phyloP scores from a whole-genome alignment of 495 filamentous ascomycete species.

The Annulohypoxylon bovei region DNA sequence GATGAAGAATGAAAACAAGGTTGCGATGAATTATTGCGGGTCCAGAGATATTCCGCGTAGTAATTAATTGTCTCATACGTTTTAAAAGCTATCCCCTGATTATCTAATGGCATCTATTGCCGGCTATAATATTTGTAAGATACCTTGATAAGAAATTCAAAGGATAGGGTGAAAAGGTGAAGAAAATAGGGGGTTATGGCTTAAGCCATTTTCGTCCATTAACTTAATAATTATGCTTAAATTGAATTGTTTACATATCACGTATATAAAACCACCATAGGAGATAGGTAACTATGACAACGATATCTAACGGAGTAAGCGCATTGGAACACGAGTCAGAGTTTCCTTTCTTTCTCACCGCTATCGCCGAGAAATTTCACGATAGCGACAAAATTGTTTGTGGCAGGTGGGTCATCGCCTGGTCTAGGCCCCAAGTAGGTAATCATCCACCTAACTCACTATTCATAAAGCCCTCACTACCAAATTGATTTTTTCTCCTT shows the following conservation, averaged over 20 bases:
- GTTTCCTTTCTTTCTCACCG: slow-evolving; percentile 1
- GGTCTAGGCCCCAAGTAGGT: slow-evolving; percentile 25
- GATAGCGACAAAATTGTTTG: slow-evolving; percentile 30
- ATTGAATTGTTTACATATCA: neutral
- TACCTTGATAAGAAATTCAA: no score
- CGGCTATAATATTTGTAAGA: no score
- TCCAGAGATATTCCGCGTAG: neutral
- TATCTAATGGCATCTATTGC: no score
- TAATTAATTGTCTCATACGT: no score
- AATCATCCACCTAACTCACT: slow-evolving; percentile 15
- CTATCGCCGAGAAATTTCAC: slow-evolving; percentile 35
- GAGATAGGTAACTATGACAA: neutral
- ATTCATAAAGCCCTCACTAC: slow-evolving; percentile 20
- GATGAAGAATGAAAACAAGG: neutral
- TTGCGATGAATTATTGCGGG: neutral
- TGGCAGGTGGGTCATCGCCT: slow-evolving; percentile 26
- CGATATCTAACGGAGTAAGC: slow-evolving; percentile 27
- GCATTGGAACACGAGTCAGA: slow-evolving; percentile 29
- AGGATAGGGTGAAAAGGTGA: no score
- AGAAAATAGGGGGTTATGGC: neutral
- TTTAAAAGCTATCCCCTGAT: no score
- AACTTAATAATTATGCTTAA: slow-evolving; percentile 9
- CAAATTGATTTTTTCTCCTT: slow-evolving; percentile 5
- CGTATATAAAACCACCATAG: neutral
- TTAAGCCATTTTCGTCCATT: neutral